These are phyloP conservation scores for Wakefieldia striispora DNA, from an alignment of 768 basidiomycete species.

Conservation along the genomic window DNA sequence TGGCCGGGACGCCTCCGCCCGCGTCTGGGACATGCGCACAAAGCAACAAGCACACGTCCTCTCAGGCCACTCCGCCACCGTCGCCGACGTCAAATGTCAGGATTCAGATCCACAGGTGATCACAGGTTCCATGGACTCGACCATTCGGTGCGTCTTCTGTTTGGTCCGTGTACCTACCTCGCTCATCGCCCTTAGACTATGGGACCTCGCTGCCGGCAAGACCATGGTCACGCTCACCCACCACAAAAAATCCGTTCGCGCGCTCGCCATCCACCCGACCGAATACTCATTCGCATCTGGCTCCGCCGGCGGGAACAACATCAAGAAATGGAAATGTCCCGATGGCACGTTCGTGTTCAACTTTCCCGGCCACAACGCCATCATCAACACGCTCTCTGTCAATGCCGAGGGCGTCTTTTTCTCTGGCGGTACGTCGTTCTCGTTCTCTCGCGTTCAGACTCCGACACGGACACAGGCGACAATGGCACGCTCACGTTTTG, in stretches of 20 bases:
- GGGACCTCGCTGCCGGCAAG: conserved; percentile 98
- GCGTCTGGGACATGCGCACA: conserved; percentile 99
- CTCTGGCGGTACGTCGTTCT: conserved; percentile 71
- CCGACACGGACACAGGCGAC: conserved; percentile 53
- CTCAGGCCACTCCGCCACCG: conserved; percentile 90
- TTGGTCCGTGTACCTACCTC: not conserved
- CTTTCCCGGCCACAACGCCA: conserved; percentile 94
- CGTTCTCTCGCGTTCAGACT: too few relatives aligned
- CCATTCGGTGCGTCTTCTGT: conserved; percentile 62
- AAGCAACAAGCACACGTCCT: conserved; percentile 95
- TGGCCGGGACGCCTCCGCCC: conserved; percentile 93
- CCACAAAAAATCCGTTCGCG: conserved; percentile 97
- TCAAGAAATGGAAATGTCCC: conserved; percentile 99
- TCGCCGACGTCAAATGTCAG: conserved; percentile 94
- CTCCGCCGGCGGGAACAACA: conserved; percentile 98
- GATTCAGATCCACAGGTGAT: conserved; percentile 98
- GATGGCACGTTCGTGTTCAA: conserved; percentile 96
- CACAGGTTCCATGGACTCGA: conserved; percentile 98
- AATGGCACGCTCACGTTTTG: conserved; percentile 90
- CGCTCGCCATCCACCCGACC: conserved; percentile 91
- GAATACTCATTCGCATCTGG: conserved; percentile 97
- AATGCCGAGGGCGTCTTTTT: conserved; percentile 97
- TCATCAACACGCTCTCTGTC: conserved; percentile 93
- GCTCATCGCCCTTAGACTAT: conserved; percentile 52
- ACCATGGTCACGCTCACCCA: conserved; percentile 97